phyloP scores from a whole-genome alignment of 2,329 filamentous ascomycete genomes.

The Ophiostoma fasciatum region DNA sequence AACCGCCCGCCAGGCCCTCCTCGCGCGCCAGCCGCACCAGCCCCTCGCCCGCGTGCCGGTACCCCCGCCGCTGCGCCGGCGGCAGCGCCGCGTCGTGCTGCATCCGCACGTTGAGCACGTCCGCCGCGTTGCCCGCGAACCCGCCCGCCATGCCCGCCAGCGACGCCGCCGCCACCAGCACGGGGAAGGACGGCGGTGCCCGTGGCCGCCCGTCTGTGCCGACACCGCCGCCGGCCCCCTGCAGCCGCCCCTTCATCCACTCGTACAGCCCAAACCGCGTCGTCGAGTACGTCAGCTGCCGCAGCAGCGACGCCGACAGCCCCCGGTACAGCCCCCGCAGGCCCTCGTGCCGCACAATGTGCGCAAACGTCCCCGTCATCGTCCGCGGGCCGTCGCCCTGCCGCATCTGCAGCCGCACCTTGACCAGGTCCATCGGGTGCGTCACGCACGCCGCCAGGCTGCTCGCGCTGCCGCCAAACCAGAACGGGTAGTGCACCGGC shows the following conservation, averaged over 20 bases:
- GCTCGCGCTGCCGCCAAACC: constrained; percentile 93
- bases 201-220: no score
- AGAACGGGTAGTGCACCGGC: constrained; percentile 56
- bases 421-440: constrained; percentile 69
- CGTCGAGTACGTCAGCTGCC: constrained; percentile 91
- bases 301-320: constrained; percentile 80
- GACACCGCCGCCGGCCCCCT: constrained; percentile 18
- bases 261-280: constrained; percentile 96
- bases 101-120: constrained; percentile 97
- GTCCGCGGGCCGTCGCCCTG: constrained; percentile 57
- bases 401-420: constrained; percentile 84
- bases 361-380: constrained; percentile 74
- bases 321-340: constrained; percentile 75
- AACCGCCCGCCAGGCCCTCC: constrained; percentile 53
- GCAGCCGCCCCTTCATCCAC: constrained; percentile 63
- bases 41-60: constrained; percentile 78
- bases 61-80: constrained; percentile 60
- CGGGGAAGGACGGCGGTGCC: constrained; percentile 49
- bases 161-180: constrained; percentile 71
- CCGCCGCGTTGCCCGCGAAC: constrained; percentile 81
- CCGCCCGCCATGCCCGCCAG: constrained; percentile 79
- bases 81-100: constrained; percentile 80
- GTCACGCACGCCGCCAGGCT: constrained; percentile 85
- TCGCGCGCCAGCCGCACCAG: constrained; percentile 73
- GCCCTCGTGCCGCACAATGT: constrained; percentile 65